Evolutionary conservation across 1,284 basidiomycete species (phyloP).

Genomic region (Ceratobasidium sp.): DNA sequence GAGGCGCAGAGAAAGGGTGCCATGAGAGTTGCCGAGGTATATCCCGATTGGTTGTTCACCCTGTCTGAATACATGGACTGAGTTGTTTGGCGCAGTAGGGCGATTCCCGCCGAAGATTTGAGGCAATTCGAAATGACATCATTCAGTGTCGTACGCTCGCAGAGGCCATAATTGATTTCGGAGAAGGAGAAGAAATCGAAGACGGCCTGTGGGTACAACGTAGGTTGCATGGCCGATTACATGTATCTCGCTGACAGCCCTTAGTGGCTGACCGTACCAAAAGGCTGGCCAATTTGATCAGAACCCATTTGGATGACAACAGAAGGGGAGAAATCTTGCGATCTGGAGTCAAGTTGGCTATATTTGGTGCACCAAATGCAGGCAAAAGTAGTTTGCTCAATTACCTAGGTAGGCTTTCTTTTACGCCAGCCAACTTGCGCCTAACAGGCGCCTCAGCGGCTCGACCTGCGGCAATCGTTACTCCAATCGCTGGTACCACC

Average conservation of each 20-base stretch:
- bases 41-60: slow-evolving; percentile 36
- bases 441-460: slow-evolving; percentile 60
- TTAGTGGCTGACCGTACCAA: slow-evolving; percentile 55
- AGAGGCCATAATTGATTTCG: slow-evolving; percentile 91
- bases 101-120: slow-evolving; percentile 62
- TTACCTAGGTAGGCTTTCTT: slow-evolving; percentile 64
- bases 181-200: slow-evolving; percentile 87
- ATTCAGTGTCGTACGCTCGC: slow-evolving; percentile 76
- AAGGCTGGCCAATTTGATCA: slow-evolving; percentile 60
- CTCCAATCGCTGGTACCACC: slow-evolving; percentile 84
- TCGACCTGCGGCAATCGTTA: slow-evolving; percentile 88
- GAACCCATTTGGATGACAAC: slow-evolving; percentile 66
- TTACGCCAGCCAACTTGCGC: background rate
- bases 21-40: slow-evolving; percentile 68
- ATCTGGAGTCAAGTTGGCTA: slow-evolving; percentile 80
- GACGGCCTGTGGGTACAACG: slow-evolving; percentile 74
- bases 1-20: slow-evolving; percentile 79
- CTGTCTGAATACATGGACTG: background rate
- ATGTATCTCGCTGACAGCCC: slow-evolving; percentile 20
- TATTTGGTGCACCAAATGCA: slow-evolving; percentile 90
- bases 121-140: slow-evolving; percentile 67
- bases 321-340: slow-evolving; percentile 82
- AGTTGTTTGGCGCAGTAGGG: slow-evolving; percentile 57
- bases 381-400: slow-evolving; percentile 88
- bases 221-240: slow-evolving; percentile 45